phyloP scores from a whole-genome alignment of 768 basidiomycete species.

The Favolaschia claudopus region DNA sequence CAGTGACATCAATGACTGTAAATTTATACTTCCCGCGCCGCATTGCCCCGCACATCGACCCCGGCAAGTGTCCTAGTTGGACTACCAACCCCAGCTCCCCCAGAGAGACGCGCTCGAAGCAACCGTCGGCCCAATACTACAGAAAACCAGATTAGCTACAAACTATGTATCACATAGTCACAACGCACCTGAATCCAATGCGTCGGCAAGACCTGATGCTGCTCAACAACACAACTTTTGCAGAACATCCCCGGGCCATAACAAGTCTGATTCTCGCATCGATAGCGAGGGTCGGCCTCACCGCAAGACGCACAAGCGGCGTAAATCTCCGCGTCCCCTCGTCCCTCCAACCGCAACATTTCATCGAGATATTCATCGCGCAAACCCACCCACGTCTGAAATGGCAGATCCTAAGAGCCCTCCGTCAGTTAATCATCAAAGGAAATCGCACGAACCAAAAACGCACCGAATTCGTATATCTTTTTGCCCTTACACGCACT shows the following conservation, averaged over 20 bases:
- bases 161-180: neutral
- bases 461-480: neutral
- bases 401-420: neutral
- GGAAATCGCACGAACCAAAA: too few relatives aligned
- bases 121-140: constrained; percentile 6
- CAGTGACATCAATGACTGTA: neutral
- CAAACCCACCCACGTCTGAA: neutral
- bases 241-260: neutral
- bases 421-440: too few relatives aligned
- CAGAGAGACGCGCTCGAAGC: neutral
- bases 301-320: neutral
- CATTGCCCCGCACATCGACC: neutral
- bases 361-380: constrained; percentile 5
- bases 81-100: neutral
- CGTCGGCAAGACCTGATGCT: neutral
- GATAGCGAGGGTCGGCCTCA: neutral
- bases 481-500: neutral
- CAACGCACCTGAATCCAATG: constrained; percentile 1
- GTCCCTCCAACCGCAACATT: neutral
- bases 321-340: neutral
- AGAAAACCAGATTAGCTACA: neutral
- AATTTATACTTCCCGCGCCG: neutral
- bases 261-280: neutral
- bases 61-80: constrained; percentile 7
- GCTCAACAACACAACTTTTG: neutral